phyloP scores from a whole-genome alignment of 2,329 filamentous ascomycete genomes.

The Aspergillus pseudotamarii region DNA sequence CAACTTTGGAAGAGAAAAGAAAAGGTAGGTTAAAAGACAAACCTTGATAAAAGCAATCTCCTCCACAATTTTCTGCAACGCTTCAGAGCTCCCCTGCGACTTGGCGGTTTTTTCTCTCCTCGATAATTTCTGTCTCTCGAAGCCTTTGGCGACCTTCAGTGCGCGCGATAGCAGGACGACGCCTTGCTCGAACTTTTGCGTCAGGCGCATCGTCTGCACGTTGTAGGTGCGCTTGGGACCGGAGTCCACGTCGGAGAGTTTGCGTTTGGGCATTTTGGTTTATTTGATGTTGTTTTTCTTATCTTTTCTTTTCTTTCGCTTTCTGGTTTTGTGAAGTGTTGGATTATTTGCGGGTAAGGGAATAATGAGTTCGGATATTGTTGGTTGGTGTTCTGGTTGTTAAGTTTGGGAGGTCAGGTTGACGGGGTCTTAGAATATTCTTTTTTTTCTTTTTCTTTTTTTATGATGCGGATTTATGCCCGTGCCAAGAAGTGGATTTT shows the following conservation, averaged over 20 bases:
- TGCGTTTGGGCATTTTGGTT: constrained; percentile 44
- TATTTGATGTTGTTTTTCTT: not conserved
- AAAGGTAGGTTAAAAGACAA: constrained; percentile 10
- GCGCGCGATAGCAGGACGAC: constrained; percentile 54
- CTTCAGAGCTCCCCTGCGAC: constrained; percentile 44
- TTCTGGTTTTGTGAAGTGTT: not conserved
- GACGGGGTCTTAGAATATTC: not conserved
- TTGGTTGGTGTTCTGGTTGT: not conserved
- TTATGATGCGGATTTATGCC: not conserved
- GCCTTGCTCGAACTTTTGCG: constrained; percentile 53
- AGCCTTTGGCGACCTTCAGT: constrained; percentile 61
- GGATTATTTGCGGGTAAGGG: not conserved
- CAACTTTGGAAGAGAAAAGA: not conserved
- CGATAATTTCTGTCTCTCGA: constrained; percentile 66
- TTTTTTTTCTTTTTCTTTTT: not conserved
- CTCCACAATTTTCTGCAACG: constrained; percentile 50
- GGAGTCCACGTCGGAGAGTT: constrained; percentile 37
- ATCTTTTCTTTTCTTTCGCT: not conserved
- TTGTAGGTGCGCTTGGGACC: constrained; percentile 26
- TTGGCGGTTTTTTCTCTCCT: constrained; percentile 60
- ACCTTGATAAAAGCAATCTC: constrained; percentile 63
- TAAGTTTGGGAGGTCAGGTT: too few species aligned
- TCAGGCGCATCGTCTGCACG: constrained; percentile 41
- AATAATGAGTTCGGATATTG: not conserved
- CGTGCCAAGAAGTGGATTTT: constrained; percentile 13